A percentile compares a stretch with the other conserved stretches of the same genome.
These are phyloP conservation scores for Purpureocillium lavendulum DNA, from an alignment of 2,329 filamentous ascomycete genomes.

Conservation along the genomic window DNA sequence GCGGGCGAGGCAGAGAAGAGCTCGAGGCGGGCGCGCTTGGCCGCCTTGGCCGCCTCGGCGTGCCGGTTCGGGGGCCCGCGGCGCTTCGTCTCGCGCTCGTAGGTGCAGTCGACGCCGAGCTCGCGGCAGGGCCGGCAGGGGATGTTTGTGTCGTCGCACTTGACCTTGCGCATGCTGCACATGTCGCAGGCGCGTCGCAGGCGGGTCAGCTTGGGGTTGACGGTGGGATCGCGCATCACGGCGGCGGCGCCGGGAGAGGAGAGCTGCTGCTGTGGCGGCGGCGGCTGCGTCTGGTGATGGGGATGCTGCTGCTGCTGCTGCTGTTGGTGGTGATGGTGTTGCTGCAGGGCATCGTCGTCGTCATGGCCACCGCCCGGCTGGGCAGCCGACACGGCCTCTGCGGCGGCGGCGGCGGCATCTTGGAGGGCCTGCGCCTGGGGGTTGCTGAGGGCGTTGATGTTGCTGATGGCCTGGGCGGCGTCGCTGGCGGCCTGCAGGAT, in stretches of 20 bases:
- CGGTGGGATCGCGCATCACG: slow-evolving; percentile 28
- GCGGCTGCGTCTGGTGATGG: slow-evolving; percentile 1
- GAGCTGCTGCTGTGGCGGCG: slow-evolving; percentile 7
- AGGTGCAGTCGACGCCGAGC: slow-evolving; percentile 50
- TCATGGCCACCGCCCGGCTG: slow-evolving; percentile 10
- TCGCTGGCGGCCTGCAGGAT: slow-evolving; percentile 37
- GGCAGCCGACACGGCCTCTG: slow-evolving; percentile 20
- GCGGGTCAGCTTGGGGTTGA: slow-evolving; percentile 44
- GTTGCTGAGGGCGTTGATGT: slow-evolving; percentile 10
- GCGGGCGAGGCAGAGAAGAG: slow-evolving; percentile 7
- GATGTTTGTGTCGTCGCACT: slow-evolving; percentile 49
- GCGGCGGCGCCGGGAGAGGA: slow-evolving; percentile 8
- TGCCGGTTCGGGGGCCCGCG: slow-evolving; percentile 53
- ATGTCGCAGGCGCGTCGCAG: slow-evolving; percentile 52
- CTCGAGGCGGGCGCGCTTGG: slow-evolving; percentile 37
- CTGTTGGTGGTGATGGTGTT: slow-evolving; percentile 10
- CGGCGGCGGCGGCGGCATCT: slow-evolving; percentile 27
- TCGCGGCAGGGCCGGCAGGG: slow-evolving; percentile 49
- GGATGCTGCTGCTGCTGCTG: slow-evolving; percentile 4
- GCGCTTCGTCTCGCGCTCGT: slow-evolving; percentile 47
- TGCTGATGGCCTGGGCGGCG: slow-evolving; percentile 30
- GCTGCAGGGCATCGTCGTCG: slow-evolving; percentile 6
- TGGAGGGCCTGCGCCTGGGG: slow-evolving; percentile 22
- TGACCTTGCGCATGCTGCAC: slow-evolving; percentile 54
- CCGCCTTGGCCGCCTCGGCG: slow-evolving; percentile 45